These are phyloP conservation scores for Phytophthora niederhauseri DNA, from an alignment of 352 stramenopile species.

Conservation along the genomic window DNA sequence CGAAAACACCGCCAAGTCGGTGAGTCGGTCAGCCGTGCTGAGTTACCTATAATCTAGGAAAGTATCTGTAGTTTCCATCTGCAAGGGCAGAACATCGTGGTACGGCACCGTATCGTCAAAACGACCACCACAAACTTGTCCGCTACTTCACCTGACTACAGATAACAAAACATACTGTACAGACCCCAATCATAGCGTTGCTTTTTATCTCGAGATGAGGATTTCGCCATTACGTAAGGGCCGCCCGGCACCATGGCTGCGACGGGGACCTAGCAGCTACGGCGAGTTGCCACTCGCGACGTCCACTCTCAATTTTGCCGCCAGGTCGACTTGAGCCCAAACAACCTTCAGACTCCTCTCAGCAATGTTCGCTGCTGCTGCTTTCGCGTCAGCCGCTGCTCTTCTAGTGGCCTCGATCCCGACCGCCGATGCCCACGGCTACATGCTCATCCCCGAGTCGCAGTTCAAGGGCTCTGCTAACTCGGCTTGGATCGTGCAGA, in stretches of 20 bases:
- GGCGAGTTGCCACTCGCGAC: not conserved
- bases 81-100: not conserved
- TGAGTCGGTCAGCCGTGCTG: not conserved
- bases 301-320: not conserved
- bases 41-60: not conserved
- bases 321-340: not conserved
- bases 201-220: not conserved
- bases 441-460: slow-evolving; percentile 31
- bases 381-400: slow-evolving; percentile 16
- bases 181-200: too few species aligned
- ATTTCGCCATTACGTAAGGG: slow-evolving; percentile 1
- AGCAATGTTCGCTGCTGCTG: slow-evolving; percentile 18
- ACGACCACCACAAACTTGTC: not conserved
- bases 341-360: not conserved
- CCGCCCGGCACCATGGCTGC: not conserved
- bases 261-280: not conserved
- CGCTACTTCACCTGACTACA: too few species aligned
- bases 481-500: slow-evolving; percentile 32
- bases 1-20: not conserved
- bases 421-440: slow-evolving; percentile 24
- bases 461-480: slow-evolving; percentile 25
- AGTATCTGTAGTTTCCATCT: too few species aligned
- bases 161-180: too few species aligned
- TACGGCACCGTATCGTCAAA: not conserved
- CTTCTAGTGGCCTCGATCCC: slow-evolving; percentile 15